These are phyloP conservation scores for Pisolithus marmoratus DNA, from an alignment of 768 basidiomycete species.

Conservation along the genomic window DNA sequence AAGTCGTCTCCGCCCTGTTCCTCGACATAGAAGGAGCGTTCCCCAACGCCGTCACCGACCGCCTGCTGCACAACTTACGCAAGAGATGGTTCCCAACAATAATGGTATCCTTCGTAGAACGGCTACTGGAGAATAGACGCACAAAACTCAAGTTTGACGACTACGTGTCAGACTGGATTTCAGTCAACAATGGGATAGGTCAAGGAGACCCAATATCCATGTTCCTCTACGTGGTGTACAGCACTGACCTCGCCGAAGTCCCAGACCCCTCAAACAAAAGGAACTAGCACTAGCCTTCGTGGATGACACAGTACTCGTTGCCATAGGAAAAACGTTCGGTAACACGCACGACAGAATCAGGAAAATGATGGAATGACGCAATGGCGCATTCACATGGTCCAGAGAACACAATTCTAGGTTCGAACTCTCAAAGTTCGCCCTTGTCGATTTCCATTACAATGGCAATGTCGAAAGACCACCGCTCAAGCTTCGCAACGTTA, in stretches of 20 bases:
- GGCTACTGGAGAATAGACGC: neutral
- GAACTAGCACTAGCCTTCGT: neutral
- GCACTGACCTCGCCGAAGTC: neutral
- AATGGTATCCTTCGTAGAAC: neutral
- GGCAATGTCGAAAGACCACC: neutral
- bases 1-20: conserved; percentile 34
- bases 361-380: neutral
- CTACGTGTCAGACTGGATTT: neutral
- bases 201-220: neutral
- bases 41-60: conserved; percentile 30
- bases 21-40: conserved; percentile 41
- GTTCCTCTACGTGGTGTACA: neutral
- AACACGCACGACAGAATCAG: neutral
- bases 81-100: neutral
- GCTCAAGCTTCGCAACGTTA: neutral
- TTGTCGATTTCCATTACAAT: neutral
- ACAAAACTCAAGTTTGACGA: neutral
- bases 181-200: neutral
- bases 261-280: neutral
- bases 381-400: neutral
- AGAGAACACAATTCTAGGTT: neutral
- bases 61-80: conserved; percentile 28
- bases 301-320: neutral
- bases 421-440: neutral
- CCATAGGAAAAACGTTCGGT: neutral